phyloP scores from a whole-genome alignment of 2,329 filamentous ascomycete species.

The Beauveria sp. region DNA sequence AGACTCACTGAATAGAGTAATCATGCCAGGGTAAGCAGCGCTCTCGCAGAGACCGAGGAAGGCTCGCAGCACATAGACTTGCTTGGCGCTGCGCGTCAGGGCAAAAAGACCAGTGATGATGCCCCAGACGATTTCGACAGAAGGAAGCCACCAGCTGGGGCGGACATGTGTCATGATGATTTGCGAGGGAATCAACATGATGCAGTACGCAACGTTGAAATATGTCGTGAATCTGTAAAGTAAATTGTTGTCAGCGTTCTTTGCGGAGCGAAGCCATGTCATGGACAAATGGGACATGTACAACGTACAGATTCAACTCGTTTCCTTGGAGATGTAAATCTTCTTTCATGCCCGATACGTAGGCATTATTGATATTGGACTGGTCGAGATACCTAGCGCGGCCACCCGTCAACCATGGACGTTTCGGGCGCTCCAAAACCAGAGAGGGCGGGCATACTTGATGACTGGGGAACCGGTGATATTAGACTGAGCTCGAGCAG shows the following conservation, averaged over 20 bases:
- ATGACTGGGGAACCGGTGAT: constrained; percentile 8
- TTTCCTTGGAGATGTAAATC: constrained; percentile 14
- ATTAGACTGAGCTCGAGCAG: neutral
- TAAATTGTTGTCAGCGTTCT: neutral
- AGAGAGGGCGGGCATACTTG: constrained; percentile 10
- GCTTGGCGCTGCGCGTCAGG: constrained; percentile 25
- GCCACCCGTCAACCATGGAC: no score
- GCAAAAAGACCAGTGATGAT: constrained; percentile 23
- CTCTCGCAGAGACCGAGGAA: constrained; percentile 31
- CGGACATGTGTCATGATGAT: constrained; percentile 30
- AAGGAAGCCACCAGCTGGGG: constrained; percentile 30
- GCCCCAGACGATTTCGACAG: constrained; percentile 25
- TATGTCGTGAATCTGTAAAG: constrained; percentile 28
- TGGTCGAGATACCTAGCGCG: constrained; percentile 16
- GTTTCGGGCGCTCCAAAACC: no score
- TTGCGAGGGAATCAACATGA: constrained; percentile 33
- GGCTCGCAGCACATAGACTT: constrained; percentile 30
- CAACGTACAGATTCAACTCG: constrained; percentile 13
- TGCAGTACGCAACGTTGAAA: constrained; percentile 52
- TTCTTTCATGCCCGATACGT: constrained; percentile 21
- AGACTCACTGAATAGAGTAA: constrained; percentile 24
- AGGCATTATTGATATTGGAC: constrained; percentile 21
- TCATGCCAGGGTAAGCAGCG: constrained; percentile 28
- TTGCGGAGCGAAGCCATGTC: neutral
- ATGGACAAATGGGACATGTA: neutral